These are phyloP conservation scores for Leccinum solheimii DNA, from an alignment of 1,284 basidiomycete species.

Conservation along the genomic window DNA sequence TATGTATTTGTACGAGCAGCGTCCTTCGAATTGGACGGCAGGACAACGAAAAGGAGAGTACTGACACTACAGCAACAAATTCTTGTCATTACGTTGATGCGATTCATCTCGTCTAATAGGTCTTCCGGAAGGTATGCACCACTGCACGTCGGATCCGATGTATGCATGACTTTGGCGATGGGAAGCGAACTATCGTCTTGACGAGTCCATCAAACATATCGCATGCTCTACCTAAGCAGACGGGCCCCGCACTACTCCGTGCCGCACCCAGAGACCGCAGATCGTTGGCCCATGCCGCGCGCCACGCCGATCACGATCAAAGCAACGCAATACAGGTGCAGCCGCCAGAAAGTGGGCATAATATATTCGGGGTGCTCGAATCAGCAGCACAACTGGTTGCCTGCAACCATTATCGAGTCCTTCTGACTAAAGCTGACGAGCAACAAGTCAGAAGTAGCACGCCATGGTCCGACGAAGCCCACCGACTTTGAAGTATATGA, in stretches of 20 bases:
- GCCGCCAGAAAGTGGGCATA: no score
- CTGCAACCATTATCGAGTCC: background rate
- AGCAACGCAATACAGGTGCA: background rate
- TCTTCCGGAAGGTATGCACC: background rate
- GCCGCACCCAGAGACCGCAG: no score
- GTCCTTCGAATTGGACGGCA: background rate
- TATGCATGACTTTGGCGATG: no score
- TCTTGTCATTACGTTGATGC: background rate
- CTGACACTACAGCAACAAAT: background rate
- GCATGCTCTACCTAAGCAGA: background rate
- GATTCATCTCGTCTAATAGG: no score
- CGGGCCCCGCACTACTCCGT: no score
- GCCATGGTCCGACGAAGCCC: background rate
- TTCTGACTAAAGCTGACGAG: background rate
- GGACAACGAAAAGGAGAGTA: background rate
- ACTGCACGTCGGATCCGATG: background rate
- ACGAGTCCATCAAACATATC: no score
- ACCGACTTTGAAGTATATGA: background rate
- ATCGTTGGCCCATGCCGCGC: no score
- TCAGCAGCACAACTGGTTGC: background rate
- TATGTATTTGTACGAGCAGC: background rate
- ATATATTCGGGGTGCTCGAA: background rate
- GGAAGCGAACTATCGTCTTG: background rate
- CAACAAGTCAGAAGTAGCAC: background rate
- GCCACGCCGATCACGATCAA: no score